Conservation (phyloP, 441 rosid species). For the Rhodomyrtus psidioides region DNA sequence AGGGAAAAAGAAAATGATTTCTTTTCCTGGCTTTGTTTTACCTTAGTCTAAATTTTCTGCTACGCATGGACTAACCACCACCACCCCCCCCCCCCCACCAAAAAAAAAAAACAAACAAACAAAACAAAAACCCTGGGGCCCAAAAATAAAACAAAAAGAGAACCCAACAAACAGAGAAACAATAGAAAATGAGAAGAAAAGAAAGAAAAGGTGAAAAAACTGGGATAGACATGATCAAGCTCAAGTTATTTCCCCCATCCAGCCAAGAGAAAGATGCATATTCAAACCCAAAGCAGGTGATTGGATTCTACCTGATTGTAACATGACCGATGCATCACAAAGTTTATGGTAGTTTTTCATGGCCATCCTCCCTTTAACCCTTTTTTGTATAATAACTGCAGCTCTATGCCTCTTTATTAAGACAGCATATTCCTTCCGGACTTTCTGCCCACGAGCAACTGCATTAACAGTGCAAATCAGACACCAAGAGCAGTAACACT, state of each 20-base stretch:
- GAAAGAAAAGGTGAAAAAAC: neutral
- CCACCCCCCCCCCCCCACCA: too few species aligned
- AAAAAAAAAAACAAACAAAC: too few species aligned
- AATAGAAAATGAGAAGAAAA: neutral
- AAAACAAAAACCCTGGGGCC: too few species aligned
- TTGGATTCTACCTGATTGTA: constrained; percentile 65
- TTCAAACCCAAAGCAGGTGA: constrained; percentile 1
- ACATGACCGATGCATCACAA: constrained; percentile 44
- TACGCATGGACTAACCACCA: too few species aligned
- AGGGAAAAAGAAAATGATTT: neutral
- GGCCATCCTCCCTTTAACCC: constrained; percentile 43
- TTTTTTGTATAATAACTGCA: constrained; percentile 73
- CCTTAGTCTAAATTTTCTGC: too few species aligned
- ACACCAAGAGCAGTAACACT: neutral
- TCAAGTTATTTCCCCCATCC: too few species aligned
- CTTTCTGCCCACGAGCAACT: constrained; percentile 78
- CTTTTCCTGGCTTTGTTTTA: too few species aligned
- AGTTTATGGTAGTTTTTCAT: constrained; percentile 37
- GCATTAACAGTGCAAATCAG: constrained; percentile 13
- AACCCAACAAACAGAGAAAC: too few species aligned
- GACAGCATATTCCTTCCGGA: constrained; percentile 58
- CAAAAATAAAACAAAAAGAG: too few species aligned
- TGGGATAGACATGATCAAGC: neutral
- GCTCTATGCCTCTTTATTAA: constrained; percentile 67
- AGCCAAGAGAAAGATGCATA: neutral